Base-by-base conservation (phyloP, 352 stramenopile genomes). In the Halophytophthora batemanensis region DNA sequence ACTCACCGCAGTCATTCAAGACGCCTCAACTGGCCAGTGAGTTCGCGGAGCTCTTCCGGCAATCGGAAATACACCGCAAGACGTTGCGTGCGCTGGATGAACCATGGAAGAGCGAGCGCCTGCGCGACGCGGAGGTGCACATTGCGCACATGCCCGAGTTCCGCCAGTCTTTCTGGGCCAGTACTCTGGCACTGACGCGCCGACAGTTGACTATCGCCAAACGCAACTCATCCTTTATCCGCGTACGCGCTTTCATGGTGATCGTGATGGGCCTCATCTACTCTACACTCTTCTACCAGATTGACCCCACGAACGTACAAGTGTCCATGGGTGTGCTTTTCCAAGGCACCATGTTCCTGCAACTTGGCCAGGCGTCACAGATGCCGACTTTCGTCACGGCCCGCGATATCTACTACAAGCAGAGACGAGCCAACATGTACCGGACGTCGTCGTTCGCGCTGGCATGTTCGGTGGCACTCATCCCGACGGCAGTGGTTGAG, bases 371-470 rank as follows among this genome's bases (percentile, higher is more conserved):
- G n/a, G 77, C 86, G 40, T 53, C 77, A 1, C 66, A 79, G 46
- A 64, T 90, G 13, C 74, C 81, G n/a, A 63, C 59, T 10, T 74
- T 91, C 42, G 81, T 90, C 51, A 62, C 77, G 11, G 57, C 53
- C 13, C 66, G 58, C 31, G 59, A 43, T 11, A 51, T 77, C 22
- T 91, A 78, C 64, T 87, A 88, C 66, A 88, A 86, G 46, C 80
- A 90, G 31, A 51, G 61, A 2, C 69, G 77, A 33, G 59, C 69
- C 11, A 89, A 91, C 54, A 90, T 91, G 56, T 94, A 79, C 41
- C 67, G 69, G 10, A 62, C 77, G 10, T 68, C 65, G 19, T 66
- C 70, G 21, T 91, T 84, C 40, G 62, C 82, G 21, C 40, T 87
- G 39, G 70, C 28, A 0, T 47, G 21, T 21, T 31, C 38, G 2